Evolutionary conservation across 169 alveolate species (phyloP), one percentile per base, ranked within the genome.

Genomic region (Fabrea salina): DNA sequence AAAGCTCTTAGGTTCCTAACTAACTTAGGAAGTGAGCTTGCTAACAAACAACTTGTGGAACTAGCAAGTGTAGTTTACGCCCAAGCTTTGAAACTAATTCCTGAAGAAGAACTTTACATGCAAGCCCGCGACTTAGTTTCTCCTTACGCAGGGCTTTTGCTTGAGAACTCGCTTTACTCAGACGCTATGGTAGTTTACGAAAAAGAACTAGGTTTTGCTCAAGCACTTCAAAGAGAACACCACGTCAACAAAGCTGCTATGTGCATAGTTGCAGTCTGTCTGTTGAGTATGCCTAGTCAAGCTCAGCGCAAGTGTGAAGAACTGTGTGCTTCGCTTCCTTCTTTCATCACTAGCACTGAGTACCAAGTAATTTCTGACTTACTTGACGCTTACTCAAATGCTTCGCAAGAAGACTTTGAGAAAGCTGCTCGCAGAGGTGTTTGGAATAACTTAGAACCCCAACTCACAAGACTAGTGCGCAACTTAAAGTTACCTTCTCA

Each of bases 131-230:
- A 61, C 39, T 19, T 61, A n/a, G 25, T 35, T n/a, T 33, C 53
- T 16, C 74, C 74, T 35, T 61, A 61, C 25, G 74, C 25, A 7
- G 32, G 41, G 16, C 32, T 61, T 13, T 35, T 61, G 13, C 13
- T 61, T 33, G 74, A 61, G 25, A 27, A 61, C 50, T 8, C 2
- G 44, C 11, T 32, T 8, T 61, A n/a, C 13, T 16, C 16, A 4
- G 74, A 61, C 39, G 74, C 74, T 33, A 61, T 61, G 74, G 39
- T 35, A 8, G 32, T 61, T 11, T 61, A 61, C 39, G 53, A 61
- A 16, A 61, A 61, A 61, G 74, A 61, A 27, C 74, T 61, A 16
- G 1, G 2, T 1, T 61, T 61, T 5, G 74, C 74, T 4, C 43
- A 61, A 27, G 22, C 11, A 16, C 25, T 61, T n/a, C 32, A 61